A percentile compares a stretch with the other conserved stretches of the same genome.
Evolutionary conservation across 805 yeast species (phyloP).

Genomic region (Kodamaea restingae): DNA sequence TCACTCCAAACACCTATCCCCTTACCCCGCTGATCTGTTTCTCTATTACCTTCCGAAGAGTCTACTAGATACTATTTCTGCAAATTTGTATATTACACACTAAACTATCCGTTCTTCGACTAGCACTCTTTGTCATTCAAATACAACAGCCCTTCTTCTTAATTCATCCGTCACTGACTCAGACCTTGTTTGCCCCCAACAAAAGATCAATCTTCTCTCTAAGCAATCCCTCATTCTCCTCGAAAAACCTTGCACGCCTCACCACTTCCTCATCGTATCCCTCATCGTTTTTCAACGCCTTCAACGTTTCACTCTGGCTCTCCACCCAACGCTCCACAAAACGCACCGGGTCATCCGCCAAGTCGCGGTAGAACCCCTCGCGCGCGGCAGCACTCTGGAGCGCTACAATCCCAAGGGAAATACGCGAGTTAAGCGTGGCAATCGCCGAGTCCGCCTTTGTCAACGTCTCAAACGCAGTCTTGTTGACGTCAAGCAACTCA

Average conservation of each 20-base stretch:
- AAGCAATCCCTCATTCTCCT: slow-evolving; percentile 62
- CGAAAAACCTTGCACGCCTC: slow-evolving; percentile 74
- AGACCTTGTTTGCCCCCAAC: slow-evolving; percentile 53
- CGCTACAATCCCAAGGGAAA: slow-evolving; percentile 48
- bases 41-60: too few species aligned
- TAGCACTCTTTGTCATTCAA: neutral
- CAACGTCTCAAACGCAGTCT: slow-evolving; percentile 40
- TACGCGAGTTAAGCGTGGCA: slow-evolving; percentile 39
- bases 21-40: too few species aligned
- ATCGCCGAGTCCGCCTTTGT: slow-evolving; percentile 42
- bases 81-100: too few species aligned
- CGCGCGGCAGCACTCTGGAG: slow-evolving; percentile 57
- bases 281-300: slow-evolving; percentile 83
- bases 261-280: slow-evolving; percentile 86
- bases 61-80: too few species aligned
- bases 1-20: too few species aligned
- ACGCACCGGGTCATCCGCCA: slow-evolving; percentile 72
- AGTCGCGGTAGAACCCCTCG: slow-evolving; percentile 70
- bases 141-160: too few species aligned
- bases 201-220: slow-evolving; percentile 76
- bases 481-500: slow-evolving; percentile 34
- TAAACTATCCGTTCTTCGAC: neutral
- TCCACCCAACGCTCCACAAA: slow-evolving; percentile 72
- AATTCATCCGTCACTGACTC: neutral
- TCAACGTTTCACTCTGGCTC: slow-evolving; percentile 79